A percentile compares a stretch with the other conserved stretches of the same genome.
Evolutionary conservation across 2,329 filamentous ascomycete genomes (phyloP).

Genomic region (Alternaria novae-zelandiae): DNA sequence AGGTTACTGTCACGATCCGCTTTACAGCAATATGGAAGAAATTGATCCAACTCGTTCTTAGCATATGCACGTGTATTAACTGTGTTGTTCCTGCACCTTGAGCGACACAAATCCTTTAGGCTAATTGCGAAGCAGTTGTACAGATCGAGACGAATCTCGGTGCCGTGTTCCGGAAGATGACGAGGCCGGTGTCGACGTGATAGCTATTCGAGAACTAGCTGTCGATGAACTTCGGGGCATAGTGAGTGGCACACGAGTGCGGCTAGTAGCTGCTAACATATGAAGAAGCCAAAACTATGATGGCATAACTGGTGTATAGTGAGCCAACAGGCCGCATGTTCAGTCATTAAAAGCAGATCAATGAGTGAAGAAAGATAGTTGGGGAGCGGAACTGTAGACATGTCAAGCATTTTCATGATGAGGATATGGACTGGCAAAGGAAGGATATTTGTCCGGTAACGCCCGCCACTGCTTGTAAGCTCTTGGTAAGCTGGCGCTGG

Average conservation of each 20-base stretch:
- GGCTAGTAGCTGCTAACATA: not conserved
- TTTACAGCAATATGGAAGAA: conserved; percentile 34
- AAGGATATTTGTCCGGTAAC: not conserved
- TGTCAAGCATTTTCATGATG: not conserved
- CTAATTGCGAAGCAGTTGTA: conserved; percentile 20
- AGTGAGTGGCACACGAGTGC: not conserved
- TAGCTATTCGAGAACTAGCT: not conserved
- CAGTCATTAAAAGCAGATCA: not conserved
- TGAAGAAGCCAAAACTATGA: not conserved
- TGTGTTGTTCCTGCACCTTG: conserved; percentile 29
- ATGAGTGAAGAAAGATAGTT: not conserved
- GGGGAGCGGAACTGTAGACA: not conserved
- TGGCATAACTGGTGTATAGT: not conserved
- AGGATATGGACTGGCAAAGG: not conserved
- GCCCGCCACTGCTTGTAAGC: conserved; percentile 9
- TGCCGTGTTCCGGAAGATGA: not conserved
- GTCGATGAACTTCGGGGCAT: not conserved
- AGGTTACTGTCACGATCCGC: conserved; percentile 12
- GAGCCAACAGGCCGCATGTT: not conserved
- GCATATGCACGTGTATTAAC: conserved; percentile 19
- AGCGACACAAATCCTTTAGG: conserved; percentile 27
- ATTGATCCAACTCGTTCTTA: conserved; percentile 8
- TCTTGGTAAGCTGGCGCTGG: conserved; percentile 18
- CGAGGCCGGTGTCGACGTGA: not conserved
- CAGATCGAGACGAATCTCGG: not conserved